Conservation (phyloP, 2,329 filamentous ascomycete genomes). For the Xylaria sp. region DNA sequence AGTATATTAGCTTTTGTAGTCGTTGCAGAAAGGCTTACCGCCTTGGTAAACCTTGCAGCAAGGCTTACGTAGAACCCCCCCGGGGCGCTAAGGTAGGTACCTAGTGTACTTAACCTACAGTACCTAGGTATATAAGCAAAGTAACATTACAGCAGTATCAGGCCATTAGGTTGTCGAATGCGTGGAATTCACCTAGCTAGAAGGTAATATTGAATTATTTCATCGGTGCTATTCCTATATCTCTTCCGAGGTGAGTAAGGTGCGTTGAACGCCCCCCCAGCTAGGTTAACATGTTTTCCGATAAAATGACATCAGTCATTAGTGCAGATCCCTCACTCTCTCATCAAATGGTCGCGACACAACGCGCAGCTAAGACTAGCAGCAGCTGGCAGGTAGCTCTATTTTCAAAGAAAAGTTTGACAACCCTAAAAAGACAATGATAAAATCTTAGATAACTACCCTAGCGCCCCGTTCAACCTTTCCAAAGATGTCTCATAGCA, state of each 20-base stretch:
- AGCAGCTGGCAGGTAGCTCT: background rate
- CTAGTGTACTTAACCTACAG: background rate
- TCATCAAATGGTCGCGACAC: constrained; percentile 1
- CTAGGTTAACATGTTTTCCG: background rate
- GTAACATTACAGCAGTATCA: background rate
- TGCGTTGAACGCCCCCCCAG: background rate
- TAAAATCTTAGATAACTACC: background rate
- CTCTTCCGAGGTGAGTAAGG: background rate
- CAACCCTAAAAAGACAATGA: too few species aligned
- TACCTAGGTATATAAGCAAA: background rate
- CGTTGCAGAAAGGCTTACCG: too few species aligned
- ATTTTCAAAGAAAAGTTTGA: background rate
- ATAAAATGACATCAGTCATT: constrained; percentile 31
- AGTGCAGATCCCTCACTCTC: constrained; percentile 15
- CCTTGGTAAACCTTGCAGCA: too few species aligned
- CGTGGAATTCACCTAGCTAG: too few species aligned
- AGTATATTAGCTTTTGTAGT: too few species aligned
- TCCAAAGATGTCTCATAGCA: constrained; percentile 41
- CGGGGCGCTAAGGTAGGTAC: too few species aligned
- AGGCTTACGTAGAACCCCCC: too few species aligned
- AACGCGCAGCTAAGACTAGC: background rate
- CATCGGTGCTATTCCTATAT: background rate
- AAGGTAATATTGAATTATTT: background rate
- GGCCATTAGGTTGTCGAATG: background rate
- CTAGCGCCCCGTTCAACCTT: constrained; percentile 34